phyloP scores from a whole-genome alignment of 768 basidiomycete genomes.

The Boletus sensibilis region DNA sequence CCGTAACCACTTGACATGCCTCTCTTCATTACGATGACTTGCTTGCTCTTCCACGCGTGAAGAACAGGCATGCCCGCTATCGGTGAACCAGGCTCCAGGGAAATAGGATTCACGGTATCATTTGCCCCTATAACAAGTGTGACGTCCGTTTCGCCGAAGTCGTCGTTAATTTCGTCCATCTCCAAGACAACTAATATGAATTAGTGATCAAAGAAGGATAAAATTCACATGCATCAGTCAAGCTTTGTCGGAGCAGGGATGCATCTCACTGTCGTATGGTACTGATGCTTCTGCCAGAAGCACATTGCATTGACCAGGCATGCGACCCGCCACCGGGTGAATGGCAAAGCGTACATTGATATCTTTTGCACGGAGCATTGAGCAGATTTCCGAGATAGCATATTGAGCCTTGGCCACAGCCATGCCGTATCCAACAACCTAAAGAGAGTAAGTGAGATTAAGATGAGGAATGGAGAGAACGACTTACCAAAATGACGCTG shows the following conservation, averaged over 20 bases:
- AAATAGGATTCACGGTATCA: slow-evolving; percentile 90
- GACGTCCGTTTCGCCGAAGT: slow-evolving; percentile 86
- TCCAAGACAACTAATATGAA: slow-evolving; percentile 68
- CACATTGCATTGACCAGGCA: slow-evolving; percentile 95
- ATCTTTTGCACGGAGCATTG: slow-evolving; percentile 67
- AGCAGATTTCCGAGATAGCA: slow-evolving; percentile 71
- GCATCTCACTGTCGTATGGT: slow-evolving; percentile 75
- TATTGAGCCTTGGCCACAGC: slow-evolving; percentile 91
- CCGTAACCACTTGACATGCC: slow-evolving; percentile 89
- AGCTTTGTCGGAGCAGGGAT: not conserved
- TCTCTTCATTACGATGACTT: slow-evolving; percentile 90
- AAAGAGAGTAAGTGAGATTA: slow-evolving; percentile 5
- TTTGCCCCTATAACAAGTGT: slow-evolving; percentile 90
- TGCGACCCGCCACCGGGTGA: slow-evolving; percentile 88
- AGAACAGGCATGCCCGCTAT: slow-evolving; percentile 93
- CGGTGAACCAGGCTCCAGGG: slow-evolving; percentile 79
- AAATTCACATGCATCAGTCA: not conserved
- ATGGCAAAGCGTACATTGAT: slow-evolving; percentile 84
- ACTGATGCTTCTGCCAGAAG: slow-evolving; percentile 87
- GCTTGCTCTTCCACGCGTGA: slow-evolving; percentile 91
- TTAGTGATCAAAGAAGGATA: not conserved
- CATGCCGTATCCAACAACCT: slow-evolving; percentile 90
- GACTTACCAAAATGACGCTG: slow-evolving; percentile 70
- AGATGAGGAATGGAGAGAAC: not conserved
- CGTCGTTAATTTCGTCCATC: slow-evolving; percentile 95